Evolutionary conservation across 1,284 basidiomycete genomes (phyloP), one percentile per base, ranked within the genome.

Genomic region (Spongiforma sp.): DNA sequence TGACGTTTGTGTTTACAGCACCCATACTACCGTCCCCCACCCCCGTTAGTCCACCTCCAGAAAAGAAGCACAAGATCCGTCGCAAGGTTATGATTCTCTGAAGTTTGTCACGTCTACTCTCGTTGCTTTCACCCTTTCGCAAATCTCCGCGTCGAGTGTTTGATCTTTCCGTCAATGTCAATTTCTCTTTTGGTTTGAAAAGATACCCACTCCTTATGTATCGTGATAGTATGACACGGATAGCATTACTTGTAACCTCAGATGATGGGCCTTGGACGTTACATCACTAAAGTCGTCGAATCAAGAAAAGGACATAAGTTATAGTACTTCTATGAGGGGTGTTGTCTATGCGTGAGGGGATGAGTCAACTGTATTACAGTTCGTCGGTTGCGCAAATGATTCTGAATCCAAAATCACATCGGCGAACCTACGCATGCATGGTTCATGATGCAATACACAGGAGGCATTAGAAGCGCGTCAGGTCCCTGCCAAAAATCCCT

Each of bases 401-500:
- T 15, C 24, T 26, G 34, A n/a, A 9, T 32, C 3, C 50, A 21
- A 28, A 53, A 4, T 19, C 10, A 28, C 26, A 55, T 37, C 26
- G 41, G 28, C 48, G 37, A 17, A 32, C 53, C 15, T 48, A 43
- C 55, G 50, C 50, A 55, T 62, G 50, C 37, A 46, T 59, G 60
- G 19, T 30, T 54, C 37, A 67, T 33, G 57, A 37, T 30, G 21
- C 41, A 43, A 62, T 48, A 43, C 56, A 37, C 41, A n/a, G 61
- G 39, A 64, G 58, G 34, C 24, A 65, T 81, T 77, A 94, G 76
- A 94, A 93, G 24, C 91, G 84, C 14, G 89, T 91, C 57, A 95
- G 78, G 75, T 95, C 91, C 21, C 93, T 84, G 9, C 94, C 93
- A 72, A 94, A 93, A 63, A 94, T 86, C 86, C 88, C 86, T 88